phyloP scores from a whole-genome alignment of 73 alveolate species.

The Paramecium sexaurelia region DNA sequence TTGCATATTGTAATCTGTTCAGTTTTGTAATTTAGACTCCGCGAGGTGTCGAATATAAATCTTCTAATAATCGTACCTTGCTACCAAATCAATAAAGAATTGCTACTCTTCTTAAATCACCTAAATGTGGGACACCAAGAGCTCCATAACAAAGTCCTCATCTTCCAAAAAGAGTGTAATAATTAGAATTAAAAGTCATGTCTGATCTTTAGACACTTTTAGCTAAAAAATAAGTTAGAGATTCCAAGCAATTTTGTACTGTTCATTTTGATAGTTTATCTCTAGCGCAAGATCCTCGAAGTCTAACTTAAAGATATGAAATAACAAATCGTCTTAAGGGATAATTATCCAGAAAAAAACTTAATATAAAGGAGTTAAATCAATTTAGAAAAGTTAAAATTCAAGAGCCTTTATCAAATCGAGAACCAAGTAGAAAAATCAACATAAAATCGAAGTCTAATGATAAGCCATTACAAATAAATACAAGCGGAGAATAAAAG shows the following conservation, averaged over 20 bases:
- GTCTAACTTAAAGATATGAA: slow-evolving; percentile 32
- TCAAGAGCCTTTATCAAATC: slow-evolving; percentile 6
- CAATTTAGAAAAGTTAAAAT: slow-evolving; percentile 12
- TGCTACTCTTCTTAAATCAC: slow-evolving; percentile 20
- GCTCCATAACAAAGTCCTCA: slow-evolving; percentile 20
- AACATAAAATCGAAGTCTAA: slow-evolving; percentile 4
- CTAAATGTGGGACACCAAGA: slow-evolving; percentile 41
- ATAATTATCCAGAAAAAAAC: not conserved
- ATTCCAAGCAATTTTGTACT: not conserved
- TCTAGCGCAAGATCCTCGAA: not conserved
- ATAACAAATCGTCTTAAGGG: not conserved
- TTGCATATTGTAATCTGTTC: not conserved
- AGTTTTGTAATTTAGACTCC: not conserved
- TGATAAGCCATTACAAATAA: slow-evolving; percentile 34
- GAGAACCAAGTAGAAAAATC: not conserved
- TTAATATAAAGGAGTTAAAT: not conserved
- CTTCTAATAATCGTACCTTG: not conserved
- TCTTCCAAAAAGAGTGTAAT: slow-evolving; percentile 17
- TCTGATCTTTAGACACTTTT: slow-evolving; percentile 1
- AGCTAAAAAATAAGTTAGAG: slow-evolving; percentile 2
- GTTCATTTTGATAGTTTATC: slow-evolving; percentile 24
- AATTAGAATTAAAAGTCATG: slow-evolving; percentile 41
- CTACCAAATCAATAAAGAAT: slow-evolving; percentile 29
- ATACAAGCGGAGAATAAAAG: slow-evolving; percentile 37
- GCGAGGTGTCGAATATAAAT: not conserved